These are phyloP conservation scores for Solanum clarkiae DNA, from an alignment of 257 asterid genomes.

Conservation along the genomic window DNA sequence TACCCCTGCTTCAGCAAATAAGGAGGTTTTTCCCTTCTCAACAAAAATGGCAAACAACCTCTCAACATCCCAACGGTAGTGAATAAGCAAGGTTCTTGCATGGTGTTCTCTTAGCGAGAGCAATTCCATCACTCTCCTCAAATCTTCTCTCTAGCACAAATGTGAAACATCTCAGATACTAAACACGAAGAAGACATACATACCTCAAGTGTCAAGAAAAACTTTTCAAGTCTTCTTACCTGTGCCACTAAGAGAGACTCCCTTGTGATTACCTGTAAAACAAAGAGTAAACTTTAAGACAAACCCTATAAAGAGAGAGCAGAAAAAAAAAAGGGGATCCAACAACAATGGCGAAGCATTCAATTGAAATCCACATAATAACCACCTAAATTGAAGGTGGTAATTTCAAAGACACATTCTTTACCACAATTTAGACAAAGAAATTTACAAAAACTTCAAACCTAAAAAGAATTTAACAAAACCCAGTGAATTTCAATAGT, in stretches of 20 bases:
- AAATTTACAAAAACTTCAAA: not conserved
- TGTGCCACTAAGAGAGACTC: conserved; percentile 94
- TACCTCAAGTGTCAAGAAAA: not conserved
- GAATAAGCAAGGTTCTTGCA: conserved; percentile 91
- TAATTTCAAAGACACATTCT: not conserved
- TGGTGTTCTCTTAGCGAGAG: conserved; percentile 79
- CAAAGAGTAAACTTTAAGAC: not conserved
- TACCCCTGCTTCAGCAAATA: conserved; percentile 86
- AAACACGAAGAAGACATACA: not conserved
- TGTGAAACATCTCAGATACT: conserved; percentile 1
- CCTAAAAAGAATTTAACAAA: not conserved
- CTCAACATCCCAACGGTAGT: conserved; percentile 84
- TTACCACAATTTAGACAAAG: not conserved
- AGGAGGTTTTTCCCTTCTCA: conserved; percentile 64
- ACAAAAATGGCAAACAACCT: conserved; percentile 57
- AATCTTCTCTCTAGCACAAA: conserved; percentile 60
- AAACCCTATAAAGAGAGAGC: not conserved
- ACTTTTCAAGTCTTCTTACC: conserved; percentile 24
- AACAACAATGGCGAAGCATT: not conserved
- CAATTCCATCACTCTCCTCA: conserved; percentile 81
- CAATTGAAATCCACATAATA: not conserved
- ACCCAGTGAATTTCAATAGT: too few relatives aligned
- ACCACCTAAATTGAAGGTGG: not conserved
- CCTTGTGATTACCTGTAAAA: conserved; percentile 68
- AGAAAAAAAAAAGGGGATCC: not conserved